Evolutionary conservation across 1,139 yeast species (phyloP), one percentile per base, ranked within the genome.

Genomic region (Candida sp.): DNA sequence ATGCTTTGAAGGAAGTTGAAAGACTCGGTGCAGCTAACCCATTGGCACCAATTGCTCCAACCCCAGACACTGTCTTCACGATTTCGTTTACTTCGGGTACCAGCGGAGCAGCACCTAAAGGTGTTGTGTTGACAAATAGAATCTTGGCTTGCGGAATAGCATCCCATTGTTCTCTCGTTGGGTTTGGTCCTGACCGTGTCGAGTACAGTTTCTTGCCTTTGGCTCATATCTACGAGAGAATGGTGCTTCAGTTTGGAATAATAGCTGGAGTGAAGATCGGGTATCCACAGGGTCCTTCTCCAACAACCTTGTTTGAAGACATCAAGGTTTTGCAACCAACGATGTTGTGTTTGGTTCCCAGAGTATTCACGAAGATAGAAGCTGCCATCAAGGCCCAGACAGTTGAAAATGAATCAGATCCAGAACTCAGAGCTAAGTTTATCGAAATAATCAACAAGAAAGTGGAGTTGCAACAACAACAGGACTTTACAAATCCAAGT

Each of bases 81-180:
- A 83, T 88, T 54, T 84, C 88, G 43, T 88, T 87, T 67, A 88
- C 96, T 9, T 85, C 91, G 7, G 92, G 93, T 32, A 85, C 93
- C 28, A 86, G 92, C 2, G 91, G 91, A 12, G 53, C 75, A n/a
- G 66, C 73, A 49, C 92, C 92, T n/a, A 87, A 87, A 66, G 93
- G 93, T 44, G 92, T 85, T 8, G 79, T 80, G 33, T 69, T 87
- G 57, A 73, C 82, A 4, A 90, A 87, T 51, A 65, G 65, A 40
- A 75, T 73, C 57, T 77, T 84, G 1, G 72, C 80, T 8, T 75
- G 88, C n/a, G 83, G 83, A 6, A 58, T 78, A 30, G 70, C 68
- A 4, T 65, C 68, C 51, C 58, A 63, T 52, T 38, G 51, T 33
- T 52, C 59, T 42, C 58, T 51, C 44, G 49, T 54, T 49, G 58